Base-by-base conservation (phyloP, 352 stramenopile genomes). In the Plasmopara viticola region DNA sequence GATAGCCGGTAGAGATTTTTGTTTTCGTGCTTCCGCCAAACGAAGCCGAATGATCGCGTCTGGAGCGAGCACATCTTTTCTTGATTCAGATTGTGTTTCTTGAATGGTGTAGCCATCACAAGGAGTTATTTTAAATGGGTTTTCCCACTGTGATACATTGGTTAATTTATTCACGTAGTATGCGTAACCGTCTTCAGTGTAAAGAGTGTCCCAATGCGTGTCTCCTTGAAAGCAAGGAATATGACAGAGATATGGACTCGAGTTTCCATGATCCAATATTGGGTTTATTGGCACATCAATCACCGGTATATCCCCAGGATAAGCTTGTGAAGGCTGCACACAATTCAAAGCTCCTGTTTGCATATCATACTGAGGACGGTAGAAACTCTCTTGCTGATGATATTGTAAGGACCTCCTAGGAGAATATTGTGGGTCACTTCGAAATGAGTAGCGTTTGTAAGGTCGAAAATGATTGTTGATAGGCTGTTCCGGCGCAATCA, bases 81-180 rank as follows among this genome's bases (percentile, higher is more conserved):
- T 61, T 10, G 41, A 13, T 38, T 61, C 55, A 4, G 37, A 4
- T 9, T 52, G 54, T 9, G 18, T 28, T 49, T 60, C 28, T 43
- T 51, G 49, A 33, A 37, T 9, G 5, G 15, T 15, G 9, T 37
- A 52, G 41, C 9, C 12, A 30, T 17, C 25, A 37, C n/a, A 40
- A 17, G n/a, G 25, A 37, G 29, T 31, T 35, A 60, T 52, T 41
- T 66, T 46, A 9, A 33, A 2, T 31, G 83, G 79, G n/a, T 74
- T 76, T 42, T 90, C 83, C 83, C 80, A 93, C 49, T 90, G 83
- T 0, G 83, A 93, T 25, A 74, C 54, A 15, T 80, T 78, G 3
- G 80, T 88, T 29, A 44, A 45, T 56, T 64, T 66, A 60, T 90
- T 84, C 13, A 91, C 76, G 45, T 89, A 93, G 59, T 90, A 93